Percentiles rank a stretch among this genome's conserved stretches.
These are phyloP conservation scores for Ganoderma lingzhi DNA, from an alignment of 1,284 basidiomycete species.

Conservation along the genomic window DNA sequence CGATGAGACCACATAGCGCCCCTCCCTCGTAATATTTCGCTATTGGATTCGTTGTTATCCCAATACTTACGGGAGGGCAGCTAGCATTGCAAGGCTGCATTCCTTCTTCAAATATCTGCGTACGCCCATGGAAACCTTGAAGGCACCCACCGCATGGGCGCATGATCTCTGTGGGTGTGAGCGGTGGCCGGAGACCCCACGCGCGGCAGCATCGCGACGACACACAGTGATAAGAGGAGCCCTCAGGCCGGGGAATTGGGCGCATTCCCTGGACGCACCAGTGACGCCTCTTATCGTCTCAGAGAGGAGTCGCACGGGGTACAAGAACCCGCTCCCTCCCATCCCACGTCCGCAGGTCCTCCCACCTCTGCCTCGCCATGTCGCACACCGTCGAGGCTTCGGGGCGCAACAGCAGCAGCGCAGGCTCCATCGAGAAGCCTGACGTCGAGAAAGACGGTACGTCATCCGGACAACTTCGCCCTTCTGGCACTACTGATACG, in stretches of 20 bases:
- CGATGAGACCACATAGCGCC: slow-evolving; percentile 16
- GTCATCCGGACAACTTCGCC: slow-evolving; percentile 5
- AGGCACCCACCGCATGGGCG: background rate
- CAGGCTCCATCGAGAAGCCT: slow-evolving; percentile 64
- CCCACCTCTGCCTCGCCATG: slow-evolving; percentile 32
- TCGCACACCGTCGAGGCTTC: slow-evolving; percentile 29
- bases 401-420: slow-evolving; percentile 31
- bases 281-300: slow-evolving; percentile 14
- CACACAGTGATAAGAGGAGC: slow-evolving; percentile 18
- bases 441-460: slow-evolving; percentile 38
- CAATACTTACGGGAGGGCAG: background rate
- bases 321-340: slow-evolving; percentile 27
- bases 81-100: background rate
- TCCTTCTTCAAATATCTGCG: background rate
- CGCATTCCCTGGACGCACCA: slow-evolving; percentile 6
- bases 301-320: slow-evolving; percentile 15
- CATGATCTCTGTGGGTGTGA: background rate
- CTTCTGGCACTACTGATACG: background rate
- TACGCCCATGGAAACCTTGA: background rate
- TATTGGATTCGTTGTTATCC: background rate
- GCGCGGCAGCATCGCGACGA: slow-evolving; percentile 13
- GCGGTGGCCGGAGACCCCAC: background rate
- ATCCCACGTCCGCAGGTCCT: slow-evolving; percentile 25
- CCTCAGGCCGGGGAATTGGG: slow-evolving; percentile 1
- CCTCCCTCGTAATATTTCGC: background rate